Base-by-base conservation (phyloP, 441 rosid genomes). In the Erodium trifolium region DNA sequence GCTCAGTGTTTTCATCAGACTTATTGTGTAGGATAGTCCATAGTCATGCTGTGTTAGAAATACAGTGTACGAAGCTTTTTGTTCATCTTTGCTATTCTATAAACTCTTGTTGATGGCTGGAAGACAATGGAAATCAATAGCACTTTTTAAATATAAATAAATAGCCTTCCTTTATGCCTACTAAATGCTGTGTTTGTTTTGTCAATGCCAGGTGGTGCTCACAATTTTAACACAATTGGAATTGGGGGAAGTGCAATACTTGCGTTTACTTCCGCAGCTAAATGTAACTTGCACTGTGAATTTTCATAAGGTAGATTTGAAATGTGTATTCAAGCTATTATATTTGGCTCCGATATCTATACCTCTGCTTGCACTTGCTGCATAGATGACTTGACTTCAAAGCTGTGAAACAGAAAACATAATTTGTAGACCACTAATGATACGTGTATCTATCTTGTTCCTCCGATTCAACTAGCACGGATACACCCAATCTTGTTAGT, bases 211-310 rank as follows among this genome's bases (percentile, higher is more conserved):
- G 99, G 97, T 89, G 76, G 88, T 93, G 88, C 92, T 86, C 68
- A 93, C 97, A 34, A 78, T 93, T 76, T 72, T 93, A 75, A 89
- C 96, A 39, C 92, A 84, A 71, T 75, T 93, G 87, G 99, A 93
- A 80, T 77, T 89, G 84, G 99, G 97, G 63, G 93, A 88, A 77
- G 83, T 82, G 53, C 83, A 86, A 70, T 88, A 89, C 79, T 75
- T 93, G 80, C 88, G 75, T 51, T 78, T 91, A 77, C 81, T 91
- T 77, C 95, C 96, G 6, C 92, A 84, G 70, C 75, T 81, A 67
- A 88, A 85, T 71, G 83, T 82, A 63, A 87, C 93, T 69, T 91
- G 96, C 82, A 81, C 86, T 69, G 71, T 93, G 80, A 88, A 82
- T 82, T 93, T 93, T 86, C 90, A 91, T 75, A 92, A 91, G 98